These are phyloP conservation scores for Allium sativum DNA, from an alignment of 106 monocot species.

Conservation along the genomic window DNA sequence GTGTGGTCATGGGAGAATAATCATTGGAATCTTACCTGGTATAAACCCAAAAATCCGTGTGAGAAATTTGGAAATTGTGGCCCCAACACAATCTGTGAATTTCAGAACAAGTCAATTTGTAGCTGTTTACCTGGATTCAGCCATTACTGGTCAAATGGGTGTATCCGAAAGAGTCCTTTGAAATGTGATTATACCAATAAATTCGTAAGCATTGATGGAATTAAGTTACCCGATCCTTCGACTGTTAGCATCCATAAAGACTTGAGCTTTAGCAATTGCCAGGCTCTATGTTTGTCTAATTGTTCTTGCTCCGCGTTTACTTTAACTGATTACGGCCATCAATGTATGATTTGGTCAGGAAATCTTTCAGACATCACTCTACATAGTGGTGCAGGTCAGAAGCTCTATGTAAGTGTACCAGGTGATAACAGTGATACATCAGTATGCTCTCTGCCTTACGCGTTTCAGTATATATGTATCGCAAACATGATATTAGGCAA, in stretches of 20 bases:
- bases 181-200: conserved; percentile 6
- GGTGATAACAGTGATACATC: no score
- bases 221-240: background rate
- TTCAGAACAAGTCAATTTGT: conserved; percentile 17
- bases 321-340: background rate
- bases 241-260: background rate
- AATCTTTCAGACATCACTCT: conserved; percentile 13
- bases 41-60: conserved; percentile 22
- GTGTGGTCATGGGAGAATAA: conserved; percentile 11
- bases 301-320: conserved; percentile 27
- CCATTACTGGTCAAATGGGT: conserved; percentile 22
- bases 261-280: background rate
- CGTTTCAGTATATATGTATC: no score
- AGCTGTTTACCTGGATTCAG: conserved; percentile 17
- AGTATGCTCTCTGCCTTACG: no score
- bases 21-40: conserved; percentile 25
- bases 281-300: background rate
- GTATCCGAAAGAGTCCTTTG: conserved; percentile 6
- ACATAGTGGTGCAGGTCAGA: no score
- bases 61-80: conserved; percentile 29
- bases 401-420: no score
- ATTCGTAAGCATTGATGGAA: background rate
- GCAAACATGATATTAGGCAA: no score
- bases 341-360: conserved; percentile 6
- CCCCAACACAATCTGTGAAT: conserved; percentile 25